A percentile compares a stretch with the other conserved stretches of the same genome.
These are phyloP conservation scores for Arthrinium phaeospermum DNA, from an alignment of 2,329 filamentous ascomycete species.

Conservation along the genomic window DNA sequence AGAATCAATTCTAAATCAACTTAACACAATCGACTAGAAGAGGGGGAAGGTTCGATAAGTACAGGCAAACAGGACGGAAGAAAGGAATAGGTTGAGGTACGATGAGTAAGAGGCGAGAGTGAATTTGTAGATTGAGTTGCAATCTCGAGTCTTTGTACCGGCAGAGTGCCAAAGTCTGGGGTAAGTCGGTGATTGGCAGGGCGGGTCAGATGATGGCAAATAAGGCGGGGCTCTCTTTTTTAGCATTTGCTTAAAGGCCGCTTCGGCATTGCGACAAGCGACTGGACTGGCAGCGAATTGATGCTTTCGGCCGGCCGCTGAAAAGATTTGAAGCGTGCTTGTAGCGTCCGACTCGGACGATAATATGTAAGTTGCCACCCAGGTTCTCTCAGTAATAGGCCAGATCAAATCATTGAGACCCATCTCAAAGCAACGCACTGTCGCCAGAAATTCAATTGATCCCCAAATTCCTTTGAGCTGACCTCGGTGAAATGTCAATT, in stretches of 20 bases:
- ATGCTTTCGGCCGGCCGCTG: background rate
- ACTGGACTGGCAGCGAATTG: background rate
- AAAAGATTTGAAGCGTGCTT: background rate
- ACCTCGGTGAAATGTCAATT: background rate
- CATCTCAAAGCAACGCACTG: background rate
- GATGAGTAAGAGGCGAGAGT: slow-evolving; percentile 4
- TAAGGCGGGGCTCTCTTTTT: background rate
- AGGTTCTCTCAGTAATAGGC: background rate
- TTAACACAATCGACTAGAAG: background rate
- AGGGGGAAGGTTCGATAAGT: background rate
- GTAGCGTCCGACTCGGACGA: background rate
- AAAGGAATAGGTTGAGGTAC: slow-evolving; percentile 12
- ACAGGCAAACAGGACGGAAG: background rate
- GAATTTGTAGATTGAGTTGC: slow-evolving; percentile 2
- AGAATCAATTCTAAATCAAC: background rate
- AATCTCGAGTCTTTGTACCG: background rate
- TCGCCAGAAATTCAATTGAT: background rate
- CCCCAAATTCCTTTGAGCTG: background rate
- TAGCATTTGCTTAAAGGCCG: background rate
- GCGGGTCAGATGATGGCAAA: slow-evolving; percentile 18
- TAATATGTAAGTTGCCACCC: background rate
- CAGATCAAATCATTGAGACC: background rate
- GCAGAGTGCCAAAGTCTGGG: slow-evolving; percentile 9
- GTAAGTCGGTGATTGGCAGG: slow-evolving; percentile 17
- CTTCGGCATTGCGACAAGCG: background rate